Percentiles rank a stretch among this genome's conserved stretches.
Conservation (phyloP, 1,284 basidiomycete species). For the Thelephora terrestris region DNA sequence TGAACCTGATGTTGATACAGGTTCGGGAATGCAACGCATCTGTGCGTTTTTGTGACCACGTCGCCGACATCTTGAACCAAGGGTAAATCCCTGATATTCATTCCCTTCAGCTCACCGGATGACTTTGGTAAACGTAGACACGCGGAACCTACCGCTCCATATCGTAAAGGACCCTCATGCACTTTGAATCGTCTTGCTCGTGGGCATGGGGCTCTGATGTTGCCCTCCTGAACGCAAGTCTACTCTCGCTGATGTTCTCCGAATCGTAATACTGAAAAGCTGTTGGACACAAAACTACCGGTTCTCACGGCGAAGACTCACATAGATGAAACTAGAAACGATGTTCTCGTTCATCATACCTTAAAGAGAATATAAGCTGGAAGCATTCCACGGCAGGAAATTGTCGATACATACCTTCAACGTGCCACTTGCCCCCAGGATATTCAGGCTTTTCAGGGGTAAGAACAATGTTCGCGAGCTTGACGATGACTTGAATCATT, state of each 20-base stretch:
- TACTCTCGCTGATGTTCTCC: slow-evolving; percentile 11
- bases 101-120: too few species aligned
- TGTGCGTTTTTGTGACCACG: slow-evolving; percentile 6
- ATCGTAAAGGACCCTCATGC: slow-evolving; percentile 7
- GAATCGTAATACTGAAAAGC: slow-evolving; percentile 24
- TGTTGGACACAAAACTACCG: too few species aligned
- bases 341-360: slow-evolving; percentile 34
- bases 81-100: background rate
- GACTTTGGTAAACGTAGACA: background rate
- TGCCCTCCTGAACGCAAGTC: slow-evolving; percentile 9
- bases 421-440: slow-evolving; percentile 22
- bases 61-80: slow-evolving; percentile 10
- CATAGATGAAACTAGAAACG: slow-evolving; percentile 18
- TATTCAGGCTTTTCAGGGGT: slow-evolving; percentile 19
- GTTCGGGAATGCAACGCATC: slow-evolving; percentile 8
- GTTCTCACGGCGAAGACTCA: background rate
- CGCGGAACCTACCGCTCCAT: slow-evolving; percentile 2
- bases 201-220: slow-evolving; percentile 8
- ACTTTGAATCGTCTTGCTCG: slow-evolving; percentile 3
- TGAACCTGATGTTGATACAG: slow-evolving; percentile 13
- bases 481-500: slow-evolving; percentile 21
- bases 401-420: slow-evolving; percentile 14
- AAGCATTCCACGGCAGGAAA: too few species aligned
- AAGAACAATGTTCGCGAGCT: slow-evolving; percentile 22
- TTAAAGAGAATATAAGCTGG: too few species aligned